A percentile compares a stretch with the other conserved stretches of the same genome.
These are phyloP conservation scores for Erythrobasidium yunnanense DNA, from an alignment of 768 basidiomycete genomes.

Conservation along the genomic window DNA sequence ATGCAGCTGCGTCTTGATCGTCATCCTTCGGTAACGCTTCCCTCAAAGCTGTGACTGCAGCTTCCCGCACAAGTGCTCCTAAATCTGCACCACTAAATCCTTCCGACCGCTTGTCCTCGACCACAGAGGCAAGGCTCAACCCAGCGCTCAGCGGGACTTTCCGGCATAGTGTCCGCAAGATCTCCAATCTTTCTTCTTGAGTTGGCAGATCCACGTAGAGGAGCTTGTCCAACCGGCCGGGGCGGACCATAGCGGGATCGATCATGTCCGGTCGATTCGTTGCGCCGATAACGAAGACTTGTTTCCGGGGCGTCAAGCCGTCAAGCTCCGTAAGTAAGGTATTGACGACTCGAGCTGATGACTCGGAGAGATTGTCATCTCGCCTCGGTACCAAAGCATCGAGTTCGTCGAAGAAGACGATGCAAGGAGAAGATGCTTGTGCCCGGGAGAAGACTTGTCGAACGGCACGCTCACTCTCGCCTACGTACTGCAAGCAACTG, in stretches of 20 bases:
- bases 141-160: slow-evolving; percentile 56
- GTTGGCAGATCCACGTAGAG: slow-evolving; percentile 96
- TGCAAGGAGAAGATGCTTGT: slow-evolving; percentile 83
- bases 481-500: slow-evolving; percentile 61
- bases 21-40: slow-evolving; percentile 27
- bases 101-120: slow-evolving; percentile 53
- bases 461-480: slow-evolving; percentile 90
- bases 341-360: slow-evolving; percentile 63
- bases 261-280: slow-evolving; percentile 92
- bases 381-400: slow-evolving; percentile 84
- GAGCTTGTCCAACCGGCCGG: slow-evolving; percentile 85
- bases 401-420: slow-evolving; percentile 89
- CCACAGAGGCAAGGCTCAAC: slow-evolving; percentile 57
- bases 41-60: slow-evolving; percentile 47
- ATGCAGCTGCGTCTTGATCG: slow-evolving; percentile 16
- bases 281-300: slow-evolving; percentile 85
- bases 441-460: slow-evolving; percentile 89
- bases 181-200: slow-evolving; percentile 66
- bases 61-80: slow-evolving; percentile 79
- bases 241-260: slow-evolving; percentile 78
- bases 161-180: slow-evolving; percentile 66
- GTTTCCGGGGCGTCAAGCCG: slow-evolving; percentile 48
- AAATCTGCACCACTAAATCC: slow-evolving; percentile 96
- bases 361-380: slow-evolving; percentile 59
- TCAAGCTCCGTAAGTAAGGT: slow-evolving; percentile 90